phyloP scores from a whole-genome alignment of 371 early-diverging fungal genomes.

The Chytridiales sp. region DNA sequence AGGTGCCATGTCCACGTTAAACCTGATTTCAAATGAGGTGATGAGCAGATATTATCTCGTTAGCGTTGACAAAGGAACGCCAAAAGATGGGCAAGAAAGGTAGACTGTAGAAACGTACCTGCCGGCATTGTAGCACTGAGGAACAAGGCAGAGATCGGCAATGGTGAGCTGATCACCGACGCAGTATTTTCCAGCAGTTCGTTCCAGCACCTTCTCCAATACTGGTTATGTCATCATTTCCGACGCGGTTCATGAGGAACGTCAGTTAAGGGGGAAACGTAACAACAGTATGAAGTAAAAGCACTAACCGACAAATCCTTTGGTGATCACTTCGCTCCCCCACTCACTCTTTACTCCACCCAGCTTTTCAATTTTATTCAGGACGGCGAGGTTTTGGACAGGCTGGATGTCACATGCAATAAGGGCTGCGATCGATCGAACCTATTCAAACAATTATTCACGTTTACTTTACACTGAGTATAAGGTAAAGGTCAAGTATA shows the following conservation, averaged over 20 bases:
- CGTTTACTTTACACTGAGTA: not conserved
- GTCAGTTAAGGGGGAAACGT: not conserved
- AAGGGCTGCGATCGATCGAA: conserved; percentile 68
- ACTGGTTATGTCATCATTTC: not conserved
- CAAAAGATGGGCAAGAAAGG: not conserved
- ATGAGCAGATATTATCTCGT: not conserved
- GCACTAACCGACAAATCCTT: conserved; percentile 64
- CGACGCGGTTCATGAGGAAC: not conserved
- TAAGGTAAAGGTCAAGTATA: conserved; percentile 16
- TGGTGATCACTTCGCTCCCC: conserved; percentile 58
- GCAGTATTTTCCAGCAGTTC: conserved; percentile 70
- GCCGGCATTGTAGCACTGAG: conserved; percentile 79
- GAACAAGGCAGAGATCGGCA: conserved; percentile 79
- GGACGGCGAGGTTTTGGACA: conserved; percentile 76
- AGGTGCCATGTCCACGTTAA: conserved; percentile 67
- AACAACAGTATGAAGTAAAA: not conserved
- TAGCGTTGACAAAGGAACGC: no score
- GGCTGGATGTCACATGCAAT: conserved; percentile 89
- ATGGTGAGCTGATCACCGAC: conserved; percentile 80
- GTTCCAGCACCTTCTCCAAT: conserved; percentile 63
- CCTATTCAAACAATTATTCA: conserved; percentile 35
- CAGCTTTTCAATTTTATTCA: conserved; percentile 54
- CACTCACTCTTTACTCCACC: conserved; percentile 60
- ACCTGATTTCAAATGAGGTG: conserved; percentile 34
- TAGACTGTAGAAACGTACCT: conserved; percentile 18